Percentiles rank a stretch among this genome's conserved stretches.
Evolutionary conservation across 768 basidiomycete genomes (phyloP).

Genomic region (Cystobasidium onofrii): DNA sequence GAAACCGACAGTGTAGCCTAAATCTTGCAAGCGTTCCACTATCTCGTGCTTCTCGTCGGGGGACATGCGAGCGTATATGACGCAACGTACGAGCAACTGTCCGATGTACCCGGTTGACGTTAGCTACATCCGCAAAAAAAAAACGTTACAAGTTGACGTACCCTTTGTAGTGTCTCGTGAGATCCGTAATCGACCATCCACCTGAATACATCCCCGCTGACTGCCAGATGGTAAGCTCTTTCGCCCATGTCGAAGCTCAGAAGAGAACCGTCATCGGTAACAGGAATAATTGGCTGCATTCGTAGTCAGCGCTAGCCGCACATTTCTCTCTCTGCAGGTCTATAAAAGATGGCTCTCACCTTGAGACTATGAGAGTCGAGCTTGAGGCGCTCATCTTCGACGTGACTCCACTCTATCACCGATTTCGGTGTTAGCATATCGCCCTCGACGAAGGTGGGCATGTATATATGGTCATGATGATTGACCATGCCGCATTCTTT

Average conservation of each 20-base stretch:
- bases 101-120: slow-evolving; percentile 1
- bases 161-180: slow-evolving; percentile 84
- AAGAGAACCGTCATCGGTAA: slow-evolving; percentile 60
- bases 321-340: background rate
- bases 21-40: slow-evolving; percentile 79
- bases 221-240: slow-evolving; percentile 74
- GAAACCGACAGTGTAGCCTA: slow-evolving; percentile 96
- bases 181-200: slow-evolving; percentile 97
- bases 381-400: slow-evolving; percentile 76
- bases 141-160: slow-evolving; percentile 48
- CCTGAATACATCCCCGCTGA: slow-evolving; percentile 91
- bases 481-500: slow-evolving; percentile 83
- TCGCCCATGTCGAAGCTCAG: slow-evolving; percentile 48
- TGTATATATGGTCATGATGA: slow-evolving; percentile 79
- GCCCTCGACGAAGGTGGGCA: slow-evolving; percentile 69
- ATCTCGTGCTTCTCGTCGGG: slow-evolving; percentile 99
- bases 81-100: slow-evolving; percentile 96
- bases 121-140: background rate
- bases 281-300: slow-evolving; percentile 51
- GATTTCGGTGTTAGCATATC: slow-evolving; percentile 49
- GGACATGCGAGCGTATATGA: slow-evolving; percentile 97
- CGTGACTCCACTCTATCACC: slow-evolving; percentile 77
- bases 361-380: slow-evolving; percentile 82
- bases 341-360: slow-evolving; percentile 23
- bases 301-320: background rate